These are phyloP conservation scores for Penicillium sp. DNA, from an alignment of 2,329 filamentous ascomycete species.

Conservation along the genomic window DNA sequence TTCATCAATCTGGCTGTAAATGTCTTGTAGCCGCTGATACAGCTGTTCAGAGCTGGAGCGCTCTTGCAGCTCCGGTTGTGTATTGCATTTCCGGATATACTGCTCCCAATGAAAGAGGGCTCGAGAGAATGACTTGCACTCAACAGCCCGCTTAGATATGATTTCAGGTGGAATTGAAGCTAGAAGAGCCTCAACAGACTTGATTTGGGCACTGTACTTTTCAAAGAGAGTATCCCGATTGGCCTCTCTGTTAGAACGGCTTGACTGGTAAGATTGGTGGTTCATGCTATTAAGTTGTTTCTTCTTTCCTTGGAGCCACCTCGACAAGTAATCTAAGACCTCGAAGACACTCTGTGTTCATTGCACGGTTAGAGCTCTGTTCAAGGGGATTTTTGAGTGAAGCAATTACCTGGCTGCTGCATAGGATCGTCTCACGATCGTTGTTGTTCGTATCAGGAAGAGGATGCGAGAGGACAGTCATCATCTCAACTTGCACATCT, in stretches of 20 bases:
- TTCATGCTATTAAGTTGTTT: slow-evolving; percentile 40
- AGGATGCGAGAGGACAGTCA: slow-evolving; percentile 63
- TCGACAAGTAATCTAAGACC: slow-evolving; percentile 82
- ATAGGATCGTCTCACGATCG: slow-evolving; percentile 68
- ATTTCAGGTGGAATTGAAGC: slow-evolving; percentile 62
- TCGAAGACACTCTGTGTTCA: slow-evolving; percentile 69
- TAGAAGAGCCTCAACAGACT: slow-evolving; percentile 67
- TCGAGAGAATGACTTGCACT: slow-evolving; percentile 86
- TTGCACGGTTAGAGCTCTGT: slow-evolving; percentile 5
- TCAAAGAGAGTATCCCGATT: slow-evolving; percentile 26
- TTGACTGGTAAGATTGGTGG: slow-evolving; percentile 24
- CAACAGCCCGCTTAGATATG: slow-evolving; percentile 78
- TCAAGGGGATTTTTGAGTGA: neutral
- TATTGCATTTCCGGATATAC: slow-evolving; percentile 60
- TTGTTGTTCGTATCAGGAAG: slow-evolving; percentile 49
- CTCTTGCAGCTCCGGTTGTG: slow-evolving; percentile 46
- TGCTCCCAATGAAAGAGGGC: slow-evolving; percentile 94
- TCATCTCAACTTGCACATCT: slow-evolving; percentile 66
- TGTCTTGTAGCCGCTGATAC: slow-evolving; percentile 75
- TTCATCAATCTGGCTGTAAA: slow-evolving; percentile 96
- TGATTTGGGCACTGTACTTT: slow-evolving; percentile 42
- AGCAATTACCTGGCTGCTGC: slow-evolving; percentile 74
- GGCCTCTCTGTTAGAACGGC: slow-evolving; percentile 27
- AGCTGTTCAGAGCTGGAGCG: slow-evolving; percentile 54
- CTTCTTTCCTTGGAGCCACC: slow-evolving; percentile 79